Base-by-base conservation (phyloP, 2,329 filamentous ascomycete species). In the Ciborinia camelliae region DNA sequence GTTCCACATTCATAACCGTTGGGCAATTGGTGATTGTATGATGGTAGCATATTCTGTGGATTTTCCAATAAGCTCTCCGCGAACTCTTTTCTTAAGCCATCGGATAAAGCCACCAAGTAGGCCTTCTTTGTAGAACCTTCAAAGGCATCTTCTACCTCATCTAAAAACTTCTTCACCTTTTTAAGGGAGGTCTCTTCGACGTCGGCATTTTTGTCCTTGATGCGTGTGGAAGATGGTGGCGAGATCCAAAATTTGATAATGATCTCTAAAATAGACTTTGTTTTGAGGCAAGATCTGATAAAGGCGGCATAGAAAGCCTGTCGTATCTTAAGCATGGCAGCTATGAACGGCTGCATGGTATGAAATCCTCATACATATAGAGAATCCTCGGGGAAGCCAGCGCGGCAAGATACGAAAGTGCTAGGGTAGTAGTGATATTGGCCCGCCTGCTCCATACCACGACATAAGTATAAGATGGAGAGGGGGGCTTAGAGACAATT, bases 11-110 rank as follows among this genome's bases (percentile, higher is more conserved):
- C 87, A 54, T 78, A 73, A 60, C 87, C 87, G n/a, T 76, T 80
- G 1, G 87, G 87, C 7, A 90, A 78, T 68, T 84, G 82, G 70
- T 87, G 82, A 77, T 83, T 88, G 77, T 86, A 89, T 15, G 86
- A 88, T 2, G 86, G 86, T 26, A 89, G 79, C 86, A 88, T 89
- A 73, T 82, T 86, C 66, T 82, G 79, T 67, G 80, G 76, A 71
- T 85, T 81, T 39, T 77, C 78, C 67, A 80, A 75, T 64, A 88
- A 75, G 45, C 81, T 80, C 52, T 84, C 78, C 51, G 80, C 73
- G 70, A 86, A 85, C 73, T 89, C 83, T 43, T 76, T 74, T 75
- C 82, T 84, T 65, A 89, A 75, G 39, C 77, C 78, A 58, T 74
- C 71, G 3, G 83, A 81, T 64, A 88, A 78, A 35, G 74, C 69